Percentiles rank a stretch among this genome's conserved stretches.
These are phyloP conservation scores for Saccharum hybrid DNA, from an alignment of 202 grass and related monocot species.

Conservation along the genomic window DNA sequence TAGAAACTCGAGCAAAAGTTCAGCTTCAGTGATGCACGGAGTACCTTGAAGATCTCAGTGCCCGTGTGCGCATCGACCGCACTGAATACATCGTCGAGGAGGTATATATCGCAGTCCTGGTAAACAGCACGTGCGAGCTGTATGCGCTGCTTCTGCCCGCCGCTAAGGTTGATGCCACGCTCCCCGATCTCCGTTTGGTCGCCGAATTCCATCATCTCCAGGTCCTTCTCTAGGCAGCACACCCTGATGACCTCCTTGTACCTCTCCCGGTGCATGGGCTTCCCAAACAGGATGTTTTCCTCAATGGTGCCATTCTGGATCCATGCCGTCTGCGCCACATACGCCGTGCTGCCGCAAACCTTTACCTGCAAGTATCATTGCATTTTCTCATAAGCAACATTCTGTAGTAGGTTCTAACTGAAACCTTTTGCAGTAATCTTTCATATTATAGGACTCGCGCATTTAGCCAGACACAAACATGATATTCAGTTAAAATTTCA, in stretches of 20 bases:
- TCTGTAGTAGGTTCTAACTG: not conserved
- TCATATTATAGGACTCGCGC: not conserved
- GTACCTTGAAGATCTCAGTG: slow-evolving; percentile 88
- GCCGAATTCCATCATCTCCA: slow-evolving; percentile 99
- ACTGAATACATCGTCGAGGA: slow-evolving; percentile 98
- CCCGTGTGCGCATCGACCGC: slow-evolving; percentile 92
- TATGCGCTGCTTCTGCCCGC: slow-evolving; percentile 95
- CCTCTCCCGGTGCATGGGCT: slow-evolving; percentile 67
- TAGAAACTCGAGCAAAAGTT: not conserved
- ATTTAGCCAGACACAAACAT: not conserved
- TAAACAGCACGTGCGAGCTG: slow-evolving; percentile 94
- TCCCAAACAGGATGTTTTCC: slow-evolving; percentile 94
- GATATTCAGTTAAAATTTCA: not conserved
- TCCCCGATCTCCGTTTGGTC: slow-evolving; percentile 99
- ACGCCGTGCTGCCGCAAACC: slow-evolving; percentile 86
- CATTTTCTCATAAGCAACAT: not conserved
- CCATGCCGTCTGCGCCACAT: slow-evolving; percentile 92
- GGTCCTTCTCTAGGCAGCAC: slow-evolving; percentile 91
- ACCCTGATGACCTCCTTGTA: slow-evolving; percentile 86
- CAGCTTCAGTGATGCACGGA: not conserved
- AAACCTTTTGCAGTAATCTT: not conserved
- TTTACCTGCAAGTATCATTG: slow-evolving; percentile 59
- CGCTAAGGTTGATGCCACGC: slow-evolving; percentile 96
- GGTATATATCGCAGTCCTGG: slow-evolving; percentile 88
- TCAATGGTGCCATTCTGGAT: slow-evolving; percentile 96